Base-by-base conservation (phyloP, 2,329 filamentous ascomycete species). In the Verticillium nubilum region DNA sequence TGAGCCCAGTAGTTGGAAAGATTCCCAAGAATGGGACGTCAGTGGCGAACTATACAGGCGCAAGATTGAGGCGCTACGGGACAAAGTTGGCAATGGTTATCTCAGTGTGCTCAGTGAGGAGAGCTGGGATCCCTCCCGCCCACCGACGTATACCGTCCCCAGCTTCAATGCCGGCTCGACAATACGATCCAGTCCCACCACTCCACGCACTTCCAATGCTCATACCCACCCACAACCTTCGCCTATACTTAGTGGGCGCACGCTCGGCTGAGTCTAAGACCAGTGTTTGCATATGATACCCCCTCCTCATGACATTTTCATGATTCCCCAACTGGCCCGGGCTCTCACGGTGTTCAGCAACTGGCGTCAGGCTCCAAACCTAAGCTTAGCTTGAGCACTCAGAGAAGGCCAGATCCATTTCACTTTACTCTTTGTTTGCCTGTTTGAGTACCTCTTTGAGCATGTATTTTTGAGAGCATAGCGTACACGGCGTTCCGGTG, bases 51-150 rank as follows among this genome's bases (percentile, higher is more conserved):
- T 91, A 7, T 98, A 97, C 73, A 86, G 90, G 60, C 90, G 90
- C 71, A 95, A 95, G 73, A 89, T 98, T 58, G 92, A 97, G 73
- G 87, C 90, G 3, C 77, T 97, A 58, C 88, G 92, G 62, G 89
- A 89, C 68, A 91, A 94, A 68, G 88, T 97, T 64, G 93, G 93
- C 31, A 91, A 87, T 67, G 90, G 87, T 37, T 99, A 96, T 83
- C 82, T 99, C 42, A 93, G 87, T 63, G 91, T 90, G 15, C 79
- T 98, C 56, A 89, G 90, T 61, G 93, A 97, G 67, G 90, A 95
- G 71, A 80, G 76, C 50, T 87, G 85, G 84, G 80, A 86, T 62
- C 66, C 76, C 6, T 73, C 73, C 53, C 71, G 73, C 15, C 66
- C 71, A 13, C 67, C 74, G 12, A 67, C 75, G 27, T 80, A 76